Evolutionary conservation across 352 stramenopile species (phyloP), one percentile per base, ranked within the genome.

Genomic region (Phytophthora constricta): DNA sequence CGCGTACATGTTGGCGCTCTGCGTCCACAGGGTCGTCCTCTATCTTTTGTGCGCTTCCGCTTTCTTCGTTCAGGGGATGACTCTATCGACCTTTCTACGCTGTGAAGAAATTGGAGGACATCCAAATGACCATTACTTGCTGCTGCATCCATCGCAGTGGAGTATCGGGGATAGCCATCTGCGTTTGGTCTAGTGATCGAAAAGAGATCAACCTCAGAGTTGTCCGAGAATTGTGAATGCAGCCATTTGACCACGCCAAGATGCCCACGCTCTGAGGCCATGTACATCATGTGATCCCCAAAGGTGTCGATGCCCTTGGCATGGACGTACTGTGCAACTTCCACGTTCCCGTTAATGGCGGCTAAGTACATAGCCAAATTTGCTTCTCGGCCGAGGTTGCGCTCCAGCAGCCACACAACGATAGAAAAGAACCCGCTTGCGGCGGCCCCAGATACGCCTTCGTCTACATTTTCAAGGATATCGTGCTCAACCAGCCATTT

Each of bases 51-150:
- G 1, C 51, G 60, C 37, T 62, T 68, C 17, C 60, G 33, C 19
- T 67, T 68, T 51, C 51, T 55, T 47, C 51, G 41, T 42, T 68
- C 60, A 43, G 60, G 60, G 14, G 60, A 62, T 5, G 60, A 62
- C 19, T 68, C 60, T 51, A 68, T 34, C 31, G 23, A 49, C n/a
- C 26, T 55, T 20, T 42, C 50, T 4, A 68, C 50, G 7, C 22
- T 41, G 33, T 70, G 67, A 26, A 81, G 58, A 67, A 70, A 81
- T 26, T 76, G 46, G 23, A 81, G 48, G 1, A 79, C 67, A 4
- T 68, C 43, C 14, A 75, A 26, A 34, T 58, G 65, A 1, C 48
- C 63, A 31, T 51, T 49, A 16, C 59, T 54, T 1, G 65, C 59
- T 27, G 65, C 65, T 9, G 51, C 47, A 45, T 73, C 66, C 59